These are phyloP conservation scores for Penicillium sp. DNA, from an alignment of 2,329 filamentous ascomycete species.

Conservation along the genomic window DNA sequence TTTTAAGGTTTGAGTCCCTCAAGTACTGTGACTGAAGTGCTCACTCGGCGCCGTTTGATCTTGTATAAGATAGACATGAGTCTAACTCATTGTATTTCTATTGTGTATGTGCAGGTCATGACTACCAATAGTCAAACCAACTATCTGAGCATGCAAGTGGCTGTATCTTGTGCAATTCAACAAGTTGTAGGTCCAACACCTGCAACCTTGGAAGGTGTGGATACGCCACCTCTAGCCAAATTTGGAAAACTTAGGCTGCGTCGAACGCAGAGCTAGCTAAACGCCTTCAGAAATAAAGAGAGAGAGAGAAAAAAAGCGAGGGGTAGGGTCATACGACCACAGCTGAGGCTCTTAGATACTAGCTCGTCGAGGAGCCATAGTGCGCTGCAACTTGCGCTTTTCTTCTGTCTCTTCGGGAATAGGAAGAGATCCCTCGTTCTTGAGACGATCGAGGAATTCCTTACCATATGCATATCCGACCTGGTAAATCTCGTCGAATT, in stretches of 20 bases:
- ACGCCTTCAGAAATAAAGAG: not conserved
- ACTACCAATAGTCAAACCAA: not conserved
- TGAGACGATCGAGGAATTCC: conserved; percentile 73
- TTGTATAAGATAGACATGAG: not conserved
- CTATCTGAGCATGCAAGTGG: not conserved
- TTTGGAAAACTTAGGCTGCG: not conserved
- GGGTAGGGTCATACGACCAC: not conserved
- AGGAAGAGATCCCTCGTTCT: conserved; percentile 73
- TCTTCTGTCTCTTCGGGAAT: conserved; percentile 71
- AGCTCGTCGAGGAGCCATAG: conserved; percentile 74
- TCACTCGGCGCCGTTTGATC: not conserved
- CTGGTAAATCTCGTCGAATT: conserved; percentile 95
- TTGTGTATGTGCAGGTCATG: not conserved
- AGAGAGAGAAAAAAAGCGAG: not conserved
- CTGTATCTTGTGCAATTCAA: not conserved
- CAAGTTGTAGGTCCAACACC: not conserved
- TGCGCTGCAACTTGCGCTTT: conserved; percentile 72
- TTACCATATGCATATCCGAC: conserved; percentile 85
- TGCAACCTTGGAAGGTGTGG: no score
- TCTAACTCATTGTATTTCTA: not conserved
- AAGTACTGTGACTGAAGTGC: no score
- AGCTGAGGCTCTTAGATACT: conserved; percentile 56
- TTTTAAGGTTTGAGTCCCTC: no score
- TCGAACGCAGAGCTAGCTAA: not conserved
- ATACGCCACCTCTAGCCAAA: not conserved